Conservation (phyloP, 805 yeast species). For the Lipomyces japonicus region DNA sequence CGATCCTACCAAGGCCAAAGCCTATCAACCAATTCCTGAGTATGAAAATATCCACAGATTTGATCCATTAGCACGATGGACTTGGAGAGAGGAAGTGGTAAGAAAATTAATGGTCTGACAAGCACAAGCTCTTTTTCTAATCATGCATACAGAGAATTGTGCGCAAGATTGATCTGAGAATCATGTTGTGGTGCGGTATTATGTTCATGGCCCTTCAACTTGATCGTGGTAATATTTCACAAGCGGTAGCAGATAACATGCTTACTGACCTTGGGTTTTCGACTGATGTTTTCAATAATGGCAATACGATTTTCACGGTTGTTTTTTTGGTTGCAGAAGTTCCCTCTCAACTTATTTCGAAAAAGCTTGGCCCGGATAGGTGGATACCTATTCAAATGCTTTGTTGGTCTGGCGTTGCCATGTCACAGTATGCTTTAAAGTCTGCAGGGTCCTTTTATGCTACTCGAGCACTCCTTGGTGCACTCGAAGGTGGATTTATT, state of each 20-base stretch:
- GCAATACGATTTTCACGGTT: slow-evolving; percentile 48
- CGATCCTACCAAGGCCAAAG: slow-evolving; percentile 17
- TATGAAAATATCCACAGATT: slow-evolving; percentile 40
- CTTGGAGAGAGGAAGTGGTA: slow-evolving; percentile 49
- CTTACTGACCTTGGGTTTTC: slow-evolving; percentile 49
- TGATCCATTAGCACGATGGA: slow-evolving; percentile 60
- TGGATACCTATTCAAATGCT: slow-evolving; percentile 59
- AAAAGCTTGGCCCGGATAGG: slow-evolving; percentile 57
- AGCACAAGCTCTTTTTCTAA: too few species aligned
- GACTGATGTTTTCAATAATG: slow-evolving; percentile 39
- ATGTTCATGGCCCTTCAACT: slow-evolving; percentile 56
- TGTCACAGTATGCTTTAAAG: slow-evolving; percentile 47
- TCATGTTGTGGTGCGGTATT: slow-evolving; percentile 52
- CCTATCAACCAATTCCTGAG: slow-evolving; percentile 10
- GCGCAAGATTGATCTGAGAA: slow-evolving; percentile 52
- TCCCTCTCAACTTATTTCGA: slow-evolving; percentile 63
- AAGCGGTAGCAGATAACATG: slow-evolving; percentile 55
- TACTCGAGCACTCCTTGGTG: slow-evolving; percentile 52
- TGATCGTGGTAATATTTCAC: slow-evolving; percentile 53
- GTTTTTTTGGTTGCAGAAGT: slow-evolving; percentile 56
- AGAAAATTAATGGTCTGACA: slow-evolving; percentile 32
- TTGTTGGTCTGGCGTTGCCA: slow-evolving; percentile 54
- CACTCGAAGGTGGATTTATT: slow-evolving; percentile 61
- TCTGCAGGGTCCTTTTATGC: slow-evolving; percentile 44
- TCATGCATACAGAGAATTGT: slow-evolving; percentile 36